phyloP scores from a whole-genome alignment of 2,329 filamentous ascomycete species.

The Cercospora nicotianae region DNA sequence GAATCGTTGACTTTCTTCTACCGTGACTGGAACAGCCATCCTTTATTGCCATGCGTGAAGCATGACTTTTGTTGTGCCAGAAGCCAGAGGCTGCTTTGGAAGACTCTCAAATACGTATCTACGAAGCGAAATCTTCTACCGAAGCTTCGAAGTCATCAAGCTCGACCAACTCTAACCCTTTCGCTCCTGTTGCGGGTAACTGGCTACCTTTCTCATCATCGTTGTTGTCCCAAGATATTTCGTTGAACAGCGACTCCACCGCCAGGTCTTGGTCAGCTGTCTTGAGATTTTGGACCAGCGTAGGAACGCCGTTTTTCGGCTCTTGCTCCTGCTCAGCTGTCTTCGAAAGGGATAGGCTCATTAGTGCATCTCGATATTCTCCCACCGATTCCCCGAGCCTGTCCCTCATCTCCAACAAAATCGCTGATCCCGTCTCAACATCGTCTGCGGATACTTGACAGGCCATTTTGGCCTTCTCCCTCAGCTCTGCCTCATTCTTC shows the following conservation, averaged over 20 bases:
- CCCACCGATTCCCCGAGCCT: constrained; percentile 17
- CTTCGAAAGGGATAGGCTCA: not conserved
- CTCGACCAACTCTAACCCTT: not conserved
- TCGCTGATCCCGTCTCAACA: constrained; percentile 19
- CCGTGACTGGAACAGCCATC: no score
- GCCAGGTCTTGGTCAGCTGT: not conserved
- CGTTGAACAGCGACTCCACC: not conserved
- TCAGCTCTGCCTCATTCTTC: not conserved
- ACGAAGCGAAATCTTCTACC: not conserved
- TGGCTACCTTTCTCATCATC: not conserved
- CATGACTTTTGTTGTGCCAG: no score
- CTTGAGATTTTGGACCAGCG: not conserved
- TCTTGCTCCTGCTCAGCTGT: not conserved
- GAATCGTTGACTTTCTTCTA: no score
- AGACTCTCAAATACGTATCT: not conserved
- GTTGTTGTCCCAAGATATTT: not conserved
- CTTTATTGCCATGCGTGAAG: no score
- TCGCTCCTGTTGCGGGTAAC: not conserved
- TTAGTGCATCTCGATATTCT: constrained; percentile 13
- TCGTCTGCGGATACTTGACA: constrained; percentile 15
- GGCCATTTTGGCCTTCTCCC: not conserved
- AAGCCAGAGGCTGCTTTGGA: no score
- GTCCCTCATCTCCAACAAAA: constrained; percentile 19
- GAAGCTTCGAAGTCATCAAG: not conserved
- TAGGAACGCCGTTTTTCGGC: not conserved